A percentile compares a stretch with the other conserved stretches of the same genome.
Evolutionary conservation across 345 rosid species (phyloP).

Genomic region (Theobroma cacao): DNA sequence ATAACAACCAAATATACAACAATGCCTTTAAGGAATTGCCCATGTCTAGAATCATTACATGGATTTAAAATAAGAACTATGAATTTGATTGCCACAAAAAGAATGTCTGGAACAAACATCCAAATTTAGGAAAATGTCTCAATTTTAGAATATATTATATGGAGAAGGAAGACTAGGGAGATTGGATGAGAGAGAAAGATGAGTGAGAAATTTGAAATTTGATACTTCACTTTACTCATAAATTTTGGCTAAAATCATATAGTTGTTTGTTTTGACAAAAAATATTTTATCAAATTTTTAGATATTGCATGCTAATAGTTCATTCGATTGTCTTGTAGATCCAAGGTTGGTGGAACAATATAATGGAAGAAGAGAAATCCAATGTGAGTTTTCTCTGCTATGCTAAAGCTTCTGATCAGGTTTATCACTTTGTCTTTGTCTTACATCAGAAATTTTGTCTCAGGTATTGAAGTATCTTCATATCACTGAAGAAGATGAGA

Average conservation of each 20-base stretch:
- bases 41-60: not conserved
- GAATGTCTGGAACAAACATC: not conserved
- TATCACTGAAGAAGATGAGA: slow-evolving; percentile 46
- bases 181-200: not conserved
- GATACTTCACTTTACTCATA: not conserved
- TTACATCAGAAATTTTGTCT: not conserved
- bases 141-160: not conserved
- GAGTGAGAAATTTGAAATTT: not conserved
- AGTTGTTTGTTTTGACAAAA: not conserved
- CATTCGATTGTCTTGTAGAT: slow-evolving; percentile 39
- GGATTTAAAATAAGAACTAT: too few species aligned
- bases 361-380: slow-evolving; percentile 59
- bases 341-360: slow-evolving; percentile 79
- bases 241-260: not conserved
- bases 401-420: not conserved
- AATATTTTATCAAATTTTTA: not conserved
- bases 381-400: slow-evolving; percentile 46
- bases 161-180: not conserved
- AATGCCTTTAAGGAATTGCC: not conserved
- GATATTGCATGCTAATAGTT: slow-evolving; percentile 7
- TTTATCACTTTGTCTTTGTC: slow-evolving; percentile 1
- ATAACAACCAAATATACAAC: not conserved
- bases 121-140: not conserved
- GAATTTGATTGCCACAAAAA: too few species aligned
- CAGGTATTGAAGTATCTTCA: slow-evolving; percentile 73